Evolutionary conservation across 495 filamentous ascomycete genomes (phyloP).

Genomic region (Penicillium argentinense): DNA sequence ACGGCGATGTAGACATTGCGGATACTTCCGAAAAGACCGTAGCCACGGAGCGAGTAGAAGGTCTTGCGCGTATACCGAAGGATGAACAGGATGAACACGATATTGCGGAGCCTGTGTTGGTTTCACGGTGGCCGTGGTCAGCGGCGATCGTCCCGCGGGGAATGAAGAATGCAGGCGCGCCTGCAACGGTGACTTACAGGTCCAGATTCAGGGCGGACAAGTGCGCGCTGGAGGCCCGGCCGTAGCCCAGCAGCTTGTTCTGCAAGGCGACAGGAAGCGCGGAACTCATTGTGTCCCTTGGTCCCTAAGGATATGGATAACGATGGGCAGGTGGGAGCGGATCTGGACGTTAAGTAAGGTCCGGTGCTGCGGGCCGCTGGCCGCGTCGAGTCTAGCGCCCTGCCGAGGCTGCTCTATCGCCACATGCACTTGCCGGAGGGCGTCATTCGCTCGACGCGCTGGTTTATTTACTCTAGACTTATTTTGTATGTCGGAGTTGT

Average conservation of each 20-base stretch:
- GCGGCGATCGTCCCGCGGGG: constrained; percentile 18
- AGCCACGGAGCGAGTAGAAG: constrained; percentile 81
- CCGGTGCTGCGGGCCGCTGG: too few relatives aligned
- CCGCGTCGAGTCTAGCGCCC: constrained; percentile 1
- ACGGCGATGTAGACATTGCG: constrained; percentile 67
- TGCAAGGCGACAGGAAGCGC: constrained; percentile 40
- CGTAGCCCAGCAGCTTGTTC: constrained; percentile 44
- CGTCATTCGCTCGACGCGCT: too few relatives aligned
- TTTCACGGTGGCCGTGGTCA: constrained; percentile 4
- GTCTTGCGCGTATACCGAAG: constrained; percentile 81
- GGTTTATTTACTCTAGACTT: too few relatives aligned
- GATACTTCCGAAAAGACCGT: constrained; percentile 79
- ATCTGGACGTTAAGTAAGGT: constrained; percentile 17
- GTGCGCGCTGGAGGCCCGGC: constrained; percentile 55
- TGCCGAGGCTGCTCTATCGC: constrained; percentile 18
- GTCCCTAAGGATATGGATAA: constrained; percentile 10
- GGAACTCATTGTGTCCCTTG: constrained; percentile 33
- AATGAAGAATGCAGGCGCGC: constrained; percentile 10
- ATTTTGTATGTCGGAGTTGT: neutral
- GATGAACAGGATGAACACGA: constrained; percentile 87
- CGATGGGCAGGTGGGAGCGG: constrained; percentile 9
- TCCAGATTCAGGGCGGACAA: constrained; percentile 72
- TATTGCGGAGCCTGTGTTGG: constrained; percentile 70
- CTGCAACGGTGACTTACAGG: constrained; percentile 58
- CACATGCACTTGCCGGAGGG: constrained; percentile 12